phyloP scores from a whole-genome alignment of 345 rosid genomes.

The Acer negundo region DNA sequence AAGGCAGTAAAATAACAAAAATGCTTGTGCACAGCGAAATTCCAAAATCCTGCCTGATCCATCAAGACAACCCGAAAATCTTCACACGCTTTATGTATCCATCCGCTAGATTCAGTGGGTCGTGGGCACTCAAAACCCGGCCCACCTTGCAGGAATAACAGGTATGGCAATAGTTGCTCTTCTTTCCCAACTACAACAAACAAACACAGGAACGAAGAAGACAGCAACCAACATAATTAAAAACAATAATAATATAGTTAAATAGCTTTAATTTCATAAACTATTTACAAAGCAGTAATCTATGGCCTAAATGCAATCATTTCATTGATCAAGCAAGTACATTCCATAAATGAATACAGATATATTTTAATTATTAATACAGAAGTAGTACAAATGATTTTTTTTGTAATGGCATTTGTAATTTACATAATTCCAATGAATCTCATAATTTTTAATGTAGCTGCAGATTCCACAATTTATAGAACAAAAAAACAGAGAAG shows the following conservation, averaged over 20 bases:
- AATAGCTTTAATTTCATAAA: not conserved
- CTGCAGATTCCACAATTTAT: not conserved
- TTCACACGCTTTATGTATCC: slow-evolving; percentile 83
- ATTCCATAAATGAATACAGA: not conserved
- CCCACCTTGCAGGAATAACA: slow-evolving; percentile 85
- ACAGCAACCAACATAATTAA: not conserved
- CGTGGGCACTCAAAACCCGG: slow-evolving; percentile 91
- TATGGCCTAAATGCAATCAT: not conserved
- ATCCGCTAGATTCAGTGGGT: slow-evolving; percentile 86
- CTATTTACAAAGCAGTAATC: not conserved
- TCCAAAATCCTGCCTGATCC: slow-evolving; percentile 68
- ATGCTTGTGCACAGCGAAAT: not conserved
- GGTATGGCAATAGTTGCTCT: slow-evolving; percentile 71
- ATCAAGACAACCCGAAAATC: slow-evolving; percentile 87
- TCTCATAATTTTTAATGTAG: not conserved
- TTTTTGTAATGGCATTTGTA: not conserved
- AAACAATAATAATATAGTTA: not conserved
- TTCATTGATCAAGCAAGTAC: not conserved
- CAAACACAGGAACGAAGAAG: slow-evolving; percentile 11
- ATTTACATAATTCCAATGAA: not conserved
- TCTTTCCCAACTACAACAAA: slow-evolving; percentile 69
- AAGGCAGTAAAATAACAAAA: slow-evolving; percentile 6
- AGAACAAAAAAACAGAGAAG: not conserved
- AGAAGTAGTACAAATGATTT: not conserved
- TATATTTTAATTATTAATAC: not conserved